These are phyloP conservation scores for Wickerhamiella infanticola DNA, from an alignment of 1,139 yeast species.

Conservation along the genomic window DNA sequence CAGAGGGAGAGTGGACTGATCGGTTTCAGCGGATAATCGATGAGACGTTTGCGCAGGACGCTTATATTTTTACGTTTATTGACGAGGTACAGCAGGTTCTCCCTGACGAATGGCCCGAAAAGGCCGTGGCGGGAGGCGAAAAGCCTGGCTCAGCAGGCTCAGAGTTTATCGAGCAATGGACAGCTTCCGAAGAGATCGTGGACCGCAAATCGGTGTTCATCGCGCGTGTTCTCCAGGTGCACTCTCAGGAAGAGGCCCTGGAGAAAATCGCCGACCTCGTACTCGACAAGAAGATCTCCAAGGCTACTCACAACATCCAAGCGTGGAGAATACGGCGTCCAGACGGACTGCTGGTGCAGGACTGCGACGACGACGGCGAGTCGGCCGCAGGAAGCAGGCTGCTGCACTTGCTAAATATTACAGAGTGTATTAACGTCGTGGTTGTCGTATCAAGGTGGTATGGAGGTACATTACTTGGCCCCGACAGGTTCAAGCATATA, in stretches of 20 bases:
- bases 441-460: constrained; percentile 89
- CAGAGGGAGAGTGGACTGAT: constrained; percentile 27
- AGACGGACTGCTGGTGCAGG: constrained; percentile 45
- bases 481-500: constrained; percentile 81
- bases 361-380: constrained; percentile 95
- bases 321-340: constrained; percentile 61
- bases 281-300: constrained; percentile 48
- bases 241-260: constrained; percentile 50
- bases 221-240: constrained; percentile 48
- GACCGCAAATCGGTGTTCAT: constrained; percentile 82
- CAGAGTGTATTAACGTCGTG: constrained; percentile 49
- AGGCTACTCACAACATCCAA: constrained; percentile 67
- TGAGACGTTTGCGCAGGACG: constrained; percentile 45
- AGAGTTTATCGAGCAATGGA: constrained; percentile 50
- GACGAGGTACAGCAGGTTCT: constrained; percentile 39
- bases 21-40: constrained; percentile 35
- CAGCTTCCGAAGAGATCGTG: constrained; percentile 52
- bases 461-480: constrained; percentile 84
- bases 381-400: constrained; percentile 89
- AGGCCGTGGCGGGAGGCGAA: background rate
- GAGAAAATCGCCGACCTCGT: constrained; percentile 36
- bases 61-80: constrained; percentile 64
- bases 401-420: constrained; percentile 56
- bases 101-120: constrained; percentile 15
- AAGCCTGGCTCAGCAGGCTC: constrained; percentile 5